A percentile compares a stretch with the other conserved stretches of the same genome.
phyloP scores from a whole-genome alignment of 2,329 filamentous ascomycete genomes.

The Verticillium longisporum region DNA sequence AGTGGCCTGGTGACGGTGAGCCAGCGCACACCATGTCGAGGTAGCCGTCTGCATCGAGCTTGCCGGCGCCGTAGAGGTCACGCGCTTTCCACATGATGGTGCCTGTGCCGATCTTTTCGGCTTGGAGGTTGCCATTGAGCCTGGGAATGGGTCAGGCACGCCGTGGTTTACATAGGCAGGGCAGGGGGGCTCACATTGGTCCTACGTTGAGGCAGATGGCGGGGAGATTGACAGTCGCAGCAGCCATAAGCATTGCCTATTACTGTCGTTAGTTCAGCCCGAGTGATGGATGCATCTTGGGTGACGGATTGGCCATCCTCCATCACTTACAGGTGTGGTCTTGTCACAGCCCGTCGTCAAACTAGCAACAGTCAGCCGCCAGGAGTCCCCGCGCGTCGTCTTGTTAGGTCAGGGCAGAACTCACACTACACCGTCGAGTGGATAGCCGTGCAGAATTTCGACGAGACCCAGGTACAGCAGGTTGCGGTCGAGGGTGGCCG shows the following conservation, averaged over 20 bases:
- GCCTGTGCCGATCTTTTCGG: slow-evolving; percentile 34
- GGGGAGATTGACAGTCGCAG: slow-evolving; percentile 43
- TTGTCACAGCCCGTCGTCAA: slow-evolving; percentile 46
- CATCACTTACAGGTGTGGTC: slow-evolving; percentile 34
- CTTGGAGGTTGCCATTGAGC: slow-evolving; percentile 37
- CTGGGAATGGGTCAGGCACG: neutral
- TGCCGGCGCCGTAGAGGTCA: slow-evolving; percentile 37
- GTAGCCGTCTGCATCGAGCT: slow-evolving; percentile 34
- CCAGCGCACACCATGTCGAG: slow-evolving; percentile 34
- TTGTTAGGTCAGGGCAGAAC: neutral
- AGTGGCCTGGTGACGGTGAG: slow-evolving; percentile 39
- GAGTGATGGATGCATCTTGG: neutral
- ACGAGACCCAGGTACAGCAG: slow-evolving; percentile 39
- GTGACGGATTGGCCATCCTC: neutral
- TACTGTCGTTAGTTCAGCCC: neutral
- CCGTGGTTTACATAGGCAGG: too few relatives aligned
- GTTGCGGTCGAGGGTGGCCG: slow-evolving; percentile 42
- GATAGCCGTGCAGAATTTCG: slow-evolving; percentile 39
- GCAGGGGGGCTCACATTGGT: neutral
- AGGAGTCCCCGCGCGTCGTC: neutral
- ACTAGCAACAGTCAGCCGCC: neutral
- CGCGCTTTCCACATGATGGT: slow-evolving; percentile 41
- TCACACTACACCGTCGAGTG: slow-evolving; percentile 39
- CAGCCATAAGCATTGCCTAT: slow-evolving; percentile 33
- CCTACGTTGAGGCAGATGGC: slow-evolving; percentile 45